Conservation (phyloP, 768 basidiomycete genomes). For the Suillus variegatus region DNA sequence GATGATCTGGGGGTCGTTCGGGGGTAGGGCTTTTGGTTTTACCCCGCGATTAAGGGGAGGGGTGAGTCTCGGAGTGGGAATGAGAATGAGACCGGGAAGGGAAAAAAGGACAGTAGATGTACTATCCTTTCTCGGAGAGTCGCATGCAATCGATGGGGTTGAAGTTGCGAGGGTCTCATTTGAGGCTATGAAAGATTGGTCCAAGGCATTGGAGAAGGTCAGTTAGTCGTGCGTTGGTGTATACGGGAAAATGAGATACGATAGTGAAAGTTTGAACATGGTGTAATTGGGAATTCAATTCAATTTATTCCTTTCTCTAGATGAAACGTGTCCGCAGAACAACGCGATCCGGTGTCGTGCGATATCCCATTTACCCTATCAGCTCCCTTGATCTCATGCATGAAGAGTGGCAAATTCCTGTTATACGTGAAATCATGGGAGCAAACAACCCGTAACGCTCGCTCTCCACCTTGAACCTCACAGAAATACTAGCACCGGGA, state of each 20-base stretch:
- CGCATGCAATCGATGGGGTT: conserved; percentile 64
- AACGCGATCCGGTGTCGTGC: too few relatives aligned
- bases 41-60: not conserved
- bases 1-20: not conserved
- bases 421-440: too few relatives aligned
- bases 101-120: conserved; percentile 48
- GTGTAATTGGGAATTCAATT: not conserved
- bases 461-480: too few relatives aligned
- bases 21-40: not conserved
- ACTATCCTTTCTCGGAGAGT: conserved; percentile 61
- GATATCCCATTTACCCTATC: not conserved
- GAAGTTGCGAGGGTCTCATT: conserved; percentile 56
- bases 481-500: too few relatives aligned
- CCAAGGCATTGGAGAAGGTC: conserved; percentile 28
- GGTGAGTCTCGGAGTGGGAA: not conserved
- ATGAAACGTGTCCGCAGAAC: too few relatives aligned
- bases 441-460: too few relatives aligned
- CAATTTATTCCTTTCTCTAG: too few relatives aligned
- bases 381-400: too few relatives aligned
- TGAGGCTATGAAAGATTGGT: conserved; percentile 55
- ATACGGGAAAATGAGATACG: not conserved
- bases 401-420: too few relatives aligned
- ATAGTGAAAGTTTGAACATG: too few relatives aligned
- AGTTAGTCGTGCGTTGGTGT: not conserved
- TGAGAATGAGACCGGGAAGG: conserved; percentile 34